Evolutionary conservation across 305 asterid genomes (phyloP), one percentile per base, ranked within the genome.

Genomic region (Rubia peregrina): DNA sequence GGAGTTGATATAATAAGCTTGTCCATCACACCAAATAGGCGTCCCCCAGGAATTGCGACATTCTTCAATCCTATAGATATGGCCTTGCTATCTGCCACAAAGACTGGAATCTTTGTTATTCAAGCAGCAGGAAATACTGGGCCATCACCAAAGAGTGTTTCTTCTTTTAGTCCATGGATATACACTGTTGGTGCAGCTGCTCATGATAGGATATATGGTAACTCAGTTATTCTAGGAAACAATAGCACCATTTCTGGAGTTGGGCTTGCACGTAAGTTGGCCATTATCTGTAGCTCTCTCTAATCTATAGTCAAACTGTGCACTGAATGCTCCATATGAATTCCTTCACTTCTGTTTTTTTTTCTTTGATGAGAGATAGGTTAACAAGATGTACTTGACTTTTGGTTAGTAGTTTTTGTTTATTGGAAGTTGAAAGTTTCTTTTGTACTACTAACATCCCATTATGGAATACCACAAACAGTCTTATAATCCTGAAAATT

Each of bases 81-180:
- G 99, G 99, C 99, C 69, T 81, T 95, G 77, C 82, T 95, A n/a
- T 91, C 97, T 51, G 97, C 99, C 16, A 85, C 90, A 40, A 95
- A 86, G 80, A 78, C 86, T 0, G 97, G 97, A 53, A 95, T 95
- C 59, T 95, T 91, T 80, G 97, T 88, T 16, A 92, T 95, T 19
- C 99, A 95, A 79, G 99, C 99, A 67, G 98, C 98, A 51, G 99
- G 99, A 65, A 95, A 95, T 75, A 90, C 99, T 1, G 99, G 99
- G 65, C 99, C 99, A 41, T 82, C 98, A 7, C 98, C 99, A 17
- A 88, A 83, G 82, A 95, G 99, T 80, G 75, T 91, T 12, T 86
- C 89, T 49, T 95, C 99, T 59, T 95, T 89, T 63, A 95, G 99
- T 79, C 99, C 99, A 14, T 95, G 99, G 99, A 95, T 95, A 74